These are phyloP conservation scores for Ramichloridium luteum DNA, from an alignment of 2,329 filamentous ascomycete genomes.

Conservation along the genomic window DNA sequence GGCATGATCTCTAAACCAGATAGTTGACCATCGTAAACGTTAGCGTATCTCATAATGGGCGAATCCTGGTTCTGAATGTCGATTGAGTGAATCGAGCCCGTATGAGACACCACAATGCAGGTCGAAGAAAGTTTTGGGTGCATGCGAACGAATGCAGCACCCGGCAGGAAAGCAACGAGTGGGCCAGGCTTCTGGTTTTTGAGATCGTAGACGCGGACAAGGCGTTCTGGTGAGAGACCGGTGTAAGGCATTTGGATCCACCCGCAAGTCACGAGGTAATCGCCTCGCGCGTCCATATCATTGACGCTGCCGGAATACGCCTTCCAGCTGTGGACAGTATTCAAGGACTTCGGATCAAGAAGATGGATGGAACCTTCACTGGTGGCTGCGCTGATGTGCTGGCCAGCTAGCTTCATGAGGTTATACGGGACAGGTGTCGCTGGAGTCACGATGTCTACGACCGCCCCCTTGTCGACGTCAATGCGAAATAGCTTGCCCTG, in stretches of 20 bases:
- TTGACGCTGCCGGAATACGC: constrained; percentile 81
- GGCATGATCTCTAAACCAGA: constrained; percentile 75
- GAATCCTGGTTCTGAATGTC: constrained; percentile 90
- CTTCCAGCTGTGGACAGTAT: constrained; percentile 75
- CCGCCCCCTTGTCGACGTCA: constrained; percentile 45
- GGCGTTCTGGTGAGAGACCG: constrained; percentile 73
- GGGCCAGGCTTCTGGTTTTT: constrained; percentile 80
- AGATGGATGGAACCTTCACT: constrained; percentile 72
- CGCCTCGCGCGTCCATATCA: constrained; percentile 93
- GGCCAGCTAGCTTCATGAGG: constrained; percentile 74
- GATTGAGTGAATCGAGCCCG: constrained; percentile 87
- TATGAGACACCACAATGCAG: constrained; percentile 82
- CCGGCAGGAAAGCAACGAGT: constrained; percentile 82
- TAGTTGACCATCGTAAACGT: constrained; percentile 58
- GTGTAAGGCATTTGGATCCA: constrained; percentile 74
- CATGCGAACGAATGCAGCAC: constrained; percentile 90
- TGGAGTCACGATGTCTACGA: constrained; percentile 29
- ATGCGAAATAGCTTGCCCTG: constrained; percentile 76
- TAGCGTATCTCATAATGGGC: constrained; percentile 72
- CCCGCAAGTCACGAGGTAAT: constrained; percentile 90
- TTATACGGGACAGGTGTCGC: constrained; percentile 51
- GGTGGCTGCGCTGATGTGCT: constrained; percentile 87
- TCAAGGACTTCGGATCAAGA: constrained; percentile 65
- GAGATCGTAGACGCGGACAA: constrained; percentile 91
- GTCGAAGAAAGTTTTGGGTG: constrained; percentile 93